Base-by-base conservation (phyloP, 1,284 basidiomycete species). In the Meira miltonrushii region DNA sequence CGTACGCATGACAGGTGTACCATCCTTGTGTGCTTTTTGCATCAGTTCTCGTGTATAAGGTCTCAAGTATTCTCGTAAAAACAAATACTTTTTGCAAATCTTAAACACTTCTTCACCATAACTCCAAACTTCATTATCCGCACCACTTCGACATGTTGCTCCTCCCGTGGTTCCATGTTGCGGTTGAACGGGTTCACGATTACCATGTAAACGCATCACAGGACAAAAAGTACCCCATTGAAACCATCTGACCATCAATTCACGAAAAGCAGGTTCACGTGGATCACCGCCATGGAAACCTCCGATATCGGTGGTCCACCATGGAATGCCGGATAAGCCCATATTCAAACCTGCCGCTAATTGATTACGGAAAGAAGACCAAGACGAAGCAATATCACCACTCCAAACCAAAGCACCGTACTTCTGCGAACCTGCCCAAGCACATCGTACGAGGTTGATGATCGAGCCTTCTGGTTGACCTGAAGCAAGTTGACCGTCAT, bases 241-340 rank as follows among this genome's bases (percentile, higher is more conserved):
- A 55, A 64, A 64, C 62, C 62, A 64, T 17, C 62, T 58, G 1
- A 60, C 8, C 21, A 64, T 23, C 39, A 64, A 51, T 23, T 64
- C 62, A 1, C 52, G 46, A 50, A 60, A 64, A 5, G 28, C 41
- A 2, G 54, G 38, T n/a, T 60, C 58, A n/a, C 51, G 47, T 2
- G 62, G 62, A 25, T 60, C 55, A 13, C 62, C 62, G 12, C 62
- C 62, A 37, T 64, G 62, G 55, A 64, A 64, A 25, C 62, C 62
- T 6, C 62, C 62, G n/a, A 60, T 55, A 49, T 64, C 62, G 46
- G 50, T 60, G 38, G 56, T 64, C 62, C 62, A 64, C 62, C 62
- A 64, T 0, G 62, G 55, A 19, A 64, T 57, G 12, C 62, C 62
- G 1, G 58, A 53, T 7, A 64, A 21, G 3, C 54, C 56, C 2